A percentile compares a stretch with the other conserved stretches of the same genome.
Conservation (phyloP, 306 rosid genomes). For the Casuarina cunninghamiana region DNA sequence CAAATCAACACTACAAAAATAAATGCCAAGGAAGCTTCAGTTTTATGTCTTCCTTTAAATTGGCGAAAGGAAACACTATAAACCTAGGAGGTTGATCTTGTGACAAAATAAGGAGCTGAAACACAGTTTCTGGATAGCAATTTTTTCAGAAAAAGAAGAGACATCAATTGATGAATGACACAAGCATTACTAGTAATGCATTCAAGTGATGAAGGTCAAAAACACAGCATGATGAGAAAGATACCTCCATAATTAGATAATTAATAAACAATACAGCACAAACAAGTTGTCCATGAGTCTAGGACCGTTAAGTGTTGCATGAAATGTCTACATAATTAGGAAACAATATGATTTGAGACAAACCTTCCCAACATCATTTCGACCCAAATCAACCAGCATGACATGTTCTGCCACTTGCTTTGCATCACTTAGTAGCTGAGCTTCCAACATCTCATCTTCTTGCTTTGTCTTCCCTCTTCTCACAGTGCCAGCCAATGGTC, state of each 20-base stretch:
- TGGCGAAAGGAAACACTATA: background rate
- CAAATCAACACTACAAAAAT: background rate
- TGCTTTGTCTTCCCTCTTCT: slow-evolving; percentile 56
- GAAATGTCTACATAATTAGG: slow-evolving; percentile 9
- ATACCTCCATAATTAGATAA: background rate
- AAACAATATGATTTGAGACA: slow-evolving; percentile 17
- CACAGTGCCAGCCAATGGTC: slow-evolving; percentile 86
- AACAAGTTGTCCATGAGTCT: background rate
- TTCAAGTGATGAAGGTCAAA: background rate
- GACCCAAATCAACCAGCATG: slow-evolving; percentile 90
- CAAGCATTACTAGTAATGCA: background rate
- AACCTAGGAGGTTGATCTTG: background rate
- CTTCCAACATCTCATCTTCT: slow-evolving; percentile 60
- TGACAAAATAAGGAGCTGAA: background rate
- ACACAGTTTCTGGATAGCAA: background rate
- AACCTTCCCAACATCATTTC: slow-evolving; percentile 95
- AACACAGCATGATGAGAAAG: background rate
- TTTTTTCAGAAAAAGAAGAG: background rate
- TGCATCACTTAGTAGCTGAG: slow-evolving; percentile 53
- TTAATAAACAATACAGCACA: background rate
- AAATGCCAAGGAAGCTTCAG: background rate
- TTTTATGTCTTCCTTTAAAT: background rate
- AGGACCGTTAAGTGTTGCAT: background rate
- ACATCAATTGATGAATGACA: background rate
- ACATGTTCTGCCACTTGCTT: slow-evolving; percentile 87